Evolutionary conservation across 352 stramenopile genomes (phyloP).

Genomic region (Aphanomyces invadans): DNA sequence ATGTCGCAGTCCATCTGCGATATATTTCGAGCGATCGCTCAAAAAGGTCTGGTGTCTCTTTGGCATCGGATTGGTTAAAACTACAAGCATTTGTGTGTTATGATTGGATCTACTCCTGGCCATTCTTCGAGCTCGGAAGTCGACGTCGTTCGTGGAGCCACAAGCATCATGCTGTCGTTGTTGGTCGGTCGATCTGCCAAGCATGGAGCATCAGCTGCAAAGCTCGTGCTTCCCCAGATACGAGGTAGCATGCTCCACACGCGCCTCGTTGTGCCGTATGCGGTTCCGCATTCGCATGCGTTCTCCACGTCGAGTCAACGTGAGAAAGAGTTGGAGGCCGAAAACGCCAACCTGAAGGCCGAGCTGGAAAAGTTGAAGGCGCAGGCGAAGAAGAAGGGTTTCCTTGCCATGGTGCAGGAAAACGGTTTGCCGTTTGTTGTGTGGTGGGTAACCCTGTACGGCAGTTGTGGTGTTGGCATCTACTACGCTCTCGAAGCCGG

Average conservation of each 20-base stretch:
- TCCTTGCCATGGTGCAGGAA: conserved; percentile 71
- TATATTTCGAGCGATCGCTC: too few species aligned
- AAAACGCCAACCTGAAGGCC: conserved; percentile 43
- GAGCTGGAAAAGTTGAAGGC: conserved; percentile 70
- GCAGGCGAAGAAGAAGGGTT: conserved; percentile 58
- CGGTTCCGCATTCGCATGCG: conserved; percentile 31
- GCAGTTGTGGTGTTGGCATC: conserved; percentile 56
- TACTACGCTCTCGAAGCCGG: conserved; percentile 71
- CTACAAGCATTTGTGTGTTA: too few species aligned
- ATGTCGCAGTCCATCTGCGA: background rate
- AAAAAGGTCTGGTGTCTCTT: too few species aligned
- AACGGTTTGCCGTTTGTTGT: conserved; percentile 78
- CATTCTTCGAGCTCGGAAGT: background rate
- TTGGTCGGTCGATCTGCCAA: background rate
- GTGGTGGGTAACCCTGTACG: conserved; percentile 77
- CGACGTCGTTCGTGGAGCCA: background rate
- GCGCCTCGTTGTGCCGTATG: background rate
- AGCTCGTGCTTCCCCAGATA: background rate
- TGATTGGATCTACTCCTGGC: too few species aligned
- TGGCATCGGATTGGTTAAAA: too few species aligned
- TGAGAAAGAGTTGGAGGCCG: conserved; percentile 29
- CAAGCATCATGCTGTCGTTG: background rate
- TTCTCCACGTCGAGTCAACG: conserved; percentile 43
- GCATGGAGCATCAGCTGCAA: background rate
- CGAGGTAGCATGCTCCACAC: background rate